Evolutionary conservation across 164 flowering plant genomes (phyloP), one percentile per base, ranked within the genome.

Genomic region (Tetrastigma voinierianum): DNA sequence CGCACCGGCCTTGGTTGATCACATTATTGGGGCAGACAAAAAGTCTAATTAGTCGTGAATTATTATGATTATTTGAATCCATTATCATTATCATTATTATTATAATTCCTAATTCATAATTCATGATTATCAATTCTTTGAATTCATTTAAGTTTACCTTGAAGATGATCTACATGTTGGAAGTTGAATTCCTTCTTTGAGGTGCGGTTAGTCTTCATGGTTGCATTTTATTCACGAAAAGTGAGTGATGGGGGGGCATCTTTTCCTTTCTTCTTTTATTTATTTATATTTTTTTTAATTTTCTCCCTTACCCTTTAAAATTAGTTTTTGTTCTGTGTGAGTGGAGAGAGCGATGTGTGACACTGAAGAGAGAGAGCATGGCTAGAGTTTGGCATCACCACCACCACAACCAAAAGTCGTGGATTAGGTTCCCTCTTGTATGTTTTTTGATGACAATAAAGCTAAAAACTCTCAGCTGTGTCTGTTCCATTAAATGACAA

Each of bases 171-270:
- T 47, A 59, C 65, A 60, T 62, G 74, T 64, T 72, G 78, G n/a
- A 67, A 54, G 72, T 61, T 24, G 70, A 77, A 65, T 72, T 62
- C 76, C 79, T 79, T n/a, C n/a, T n/a, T n/a, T 76, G 81, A 75
- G 84, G 79, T 71, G 81, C 75, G 82, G 85, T 68, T 76, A 80
- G 79, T 67, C 80, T 81, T 74, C 70, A 74, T 60, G 79, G 81
- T 82, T 79, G 83, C 83, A 80, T 77, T 81, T 71, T 66, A 73
- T 80, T 80, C 84, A 83, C 84, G 84, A 78, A 80, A 83, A 80
- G 82, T 74, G 65, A 72, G 73, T 78, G 76, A 81, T 54, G 68
- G 51, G n/a, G n/a, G n/a, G 68, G 76, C 76, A 77, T 77, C 76
- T 77, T 74, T 78, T 25, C 52, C 46, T 64, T 46, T 43, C 15